Evolutionary conservation across 2,329 filamentous ascomycete species (phyloP).

Genomic region (Trichophyton simii): DNA sequence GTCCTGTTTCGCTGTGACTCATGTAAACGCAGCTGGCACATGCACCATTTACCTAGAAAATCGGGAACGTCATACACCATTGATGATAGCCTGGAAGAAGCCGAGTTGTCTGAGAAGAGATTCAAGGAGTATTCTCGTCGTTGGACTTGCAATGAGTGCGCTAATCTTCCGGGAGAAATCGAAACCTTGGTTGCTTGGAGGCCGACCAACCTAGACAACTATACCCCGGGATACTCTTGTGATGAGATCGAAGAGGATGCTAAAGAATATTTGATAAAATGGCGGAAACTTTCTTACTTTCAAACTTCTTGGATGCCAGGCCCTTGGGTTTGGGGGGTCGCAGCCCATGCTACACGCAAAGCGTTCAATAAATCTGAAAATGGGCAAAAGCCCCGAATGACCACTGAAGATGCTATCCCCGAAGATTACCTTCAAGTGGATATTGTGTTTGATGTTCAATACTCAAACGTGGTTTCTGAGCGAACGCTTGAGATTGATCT

Average conservation of each 20-base stretch:
- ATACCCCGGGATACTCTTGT: slow-evolving; percentile 41
- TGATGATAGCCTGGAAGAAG: slow-evolving; percentile 20
- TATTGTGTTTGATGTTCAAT: slow-evolving; percentile 74
- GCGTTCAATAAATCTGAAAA: slow-evolving; percentile 61
- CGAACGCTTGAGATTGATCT: slow-evolving; percentile 58
- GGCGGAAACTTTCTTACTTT: slow-evolving; percentile 67
- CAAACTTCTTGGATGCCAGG: slow-evolving; percentile 80
- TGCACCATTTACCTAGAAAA: slow-evolving; percentile 59
- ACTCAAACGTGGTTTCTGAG: slow-evolving; percentile 44
- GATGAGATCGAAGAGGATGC: slow-evolving; percentile 55
- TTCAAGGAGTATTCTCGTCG: slow-evolving; percentile 59
- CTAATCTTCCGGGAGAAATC: slow-evolving; percentile 52
- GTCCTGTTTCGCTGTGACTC: slow-evolving; percentile 70
- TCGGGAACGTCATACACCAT: slow-evolving; percentile 11
- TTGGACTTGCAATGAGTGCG: slow-evolving; percentile 74
- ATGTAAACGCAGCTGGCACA: slow-evolving; percentile 72
- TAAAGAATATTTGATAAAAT: slow-evolving; percentile 90
- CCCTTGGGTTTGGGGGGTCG: slow-evolving; percentile 71
- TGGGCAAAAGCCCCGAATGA: slow-evolving; percentile 53
- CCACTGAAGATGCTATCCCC: slow-evolving; percentile 65
- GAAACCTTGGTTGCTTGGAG: slow-evolving; percentile 81
- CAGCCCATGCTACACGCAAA: slow-evolving; percentile 50
- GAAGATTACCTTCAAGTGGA: slow-evolving; percentile 78
- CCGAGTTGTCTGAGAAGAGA: slow-evolving; percentile 40
- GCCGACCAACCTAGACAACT: slow-evolving; percentile 48